phyloP scores from a whole-genome alignment of 1,284 basidiomycete species.

The Coriolopsis trogii region DNA sequence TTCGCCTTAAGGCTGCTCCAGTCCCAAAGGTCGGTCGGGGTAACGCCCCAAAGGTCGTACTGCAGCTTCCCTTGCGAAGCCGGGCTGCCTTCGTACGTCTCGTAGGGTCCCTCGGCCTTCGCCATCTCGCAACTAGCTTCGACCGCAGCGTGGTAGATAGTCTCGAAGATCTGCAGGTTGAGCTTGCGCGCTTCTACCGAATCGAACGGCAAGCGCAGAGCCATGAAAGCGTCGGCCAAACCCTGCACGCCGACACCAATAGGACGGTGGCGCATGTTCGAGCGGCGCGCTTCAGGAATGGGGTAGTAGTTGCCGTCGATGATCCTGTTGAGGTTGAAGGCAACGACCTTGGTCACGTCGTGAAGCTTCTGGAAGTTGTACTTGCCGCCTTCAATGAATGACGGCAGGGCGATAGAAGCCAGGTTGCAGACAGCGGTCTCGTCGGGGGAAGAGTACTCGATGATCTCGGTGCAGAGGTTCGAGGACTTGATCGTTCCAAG shows the following conservation, averaged over 20 bases:
- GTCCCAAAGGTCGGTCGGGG: constrained; percentile 94
- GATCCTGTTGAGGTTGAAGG: constrained; percentile 93
- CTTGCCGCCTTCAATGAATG: constrained; percentile 73
- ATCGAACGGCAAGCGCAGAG: constrained; percentile 95
- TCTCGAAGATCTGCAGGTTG: constrained; percentile 98
- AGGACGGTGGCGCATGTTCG: constrained; percentile 97
- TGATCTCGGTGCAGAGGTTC: constrained; percentile 98
- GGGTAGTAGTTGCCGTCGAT: constrained; percentile 97
- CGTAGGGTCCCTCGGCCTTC: constrained; percentile 81
- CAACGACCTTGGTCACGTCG: constrained; percentile 90
- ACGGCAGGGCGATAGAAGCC: constrained; percentile 94
- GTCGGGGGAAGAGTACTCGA: constrained; percentile 97
- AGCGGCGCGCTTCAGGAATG: constrained; percentile 86
- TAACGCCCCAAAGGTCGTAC: constrained; percentile 95
- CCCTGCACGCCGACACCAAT: constrained; percentile 99
- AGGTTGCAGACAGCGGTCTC: constrained; percentile 99
- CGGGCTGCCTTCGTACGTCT: constrained; percentile 92
- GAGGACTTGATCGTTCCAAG: constrained; percentile 99
- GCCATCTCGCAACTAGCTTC: constrained; percentile 95
- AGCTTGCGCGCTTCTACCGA: constrained; percentile 86
- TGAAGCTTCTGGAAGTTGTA: constrained; percentile 97
- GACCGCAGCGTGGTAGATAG: constrained; percentile 95
- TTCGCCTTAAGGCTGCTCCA: constrained; percentile 90
- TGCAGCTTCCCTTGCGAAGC: constrained; percentile 90
- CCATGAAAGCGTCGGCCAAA: constrained; percentile 98